phyloP scores from a whole-genome alignment of 768 basidiomycete genomes.

The Lanmaoa rubissima region DNA sequence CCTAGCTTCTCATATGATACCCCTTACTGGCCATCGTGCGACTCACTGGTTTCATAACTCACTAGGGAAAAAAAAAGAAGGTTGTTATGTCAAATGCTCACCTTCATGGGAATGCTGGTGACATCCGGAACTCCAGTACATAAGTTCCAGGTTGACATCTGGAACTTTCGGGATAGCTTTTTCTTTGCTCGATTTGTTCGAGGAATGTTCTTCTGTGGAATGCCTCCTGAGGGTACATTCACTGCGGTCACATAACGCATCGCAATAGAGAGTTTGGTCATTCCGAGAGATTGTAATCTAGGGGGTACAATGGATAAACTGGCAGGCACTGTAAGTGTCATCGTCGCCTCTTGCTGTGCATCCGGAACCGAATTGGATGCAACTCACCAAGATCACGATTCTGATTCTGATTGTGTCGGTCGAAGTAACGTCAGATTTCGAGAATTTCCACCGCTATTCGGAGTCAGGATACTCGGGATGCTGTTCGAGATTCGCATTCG shows the following conservation, averaged over 20 bases:
- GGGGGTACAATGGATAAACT: neutral
- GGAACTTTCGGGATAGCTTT: neutral
- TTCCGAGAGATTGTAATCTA: neutral
- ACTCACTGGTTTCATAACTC: no score
- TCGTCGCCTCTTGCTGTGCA: neutral
- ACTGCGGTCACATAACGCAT: neutral
- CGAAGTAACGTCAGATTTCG: neutral
- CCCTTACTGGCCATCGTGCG: neutral
- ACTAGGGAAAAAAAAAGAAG: neutral
- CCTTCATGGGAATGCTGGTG: neutral
- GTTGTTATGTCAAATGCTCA: neutral
- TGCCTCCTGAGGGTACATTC: neutral
- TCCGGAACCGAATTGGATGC: neutral
- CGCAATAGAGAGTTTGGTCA: neutral
- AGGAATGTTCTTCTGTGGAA: neutral
- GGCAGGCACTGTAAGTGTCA: no score
- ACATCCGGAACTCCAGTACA: neutral
- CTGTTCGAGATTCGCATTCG: neutral
- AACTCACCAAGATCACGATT: neutral
- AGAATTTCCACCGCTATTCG: neutral
- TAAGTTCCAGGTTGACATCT: neutral
- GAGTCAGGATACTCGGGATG: neutral
- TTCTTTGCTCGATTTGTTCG: neutral
- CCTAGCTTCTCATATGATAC: neutral
- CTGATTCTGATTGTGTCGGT: neutral